Percentiles rank a stretch among this genome's conserved stretches.
Conservation (phyloP, 768 basidiomycete species). For the Nevesoporus exiguus region DNA sequence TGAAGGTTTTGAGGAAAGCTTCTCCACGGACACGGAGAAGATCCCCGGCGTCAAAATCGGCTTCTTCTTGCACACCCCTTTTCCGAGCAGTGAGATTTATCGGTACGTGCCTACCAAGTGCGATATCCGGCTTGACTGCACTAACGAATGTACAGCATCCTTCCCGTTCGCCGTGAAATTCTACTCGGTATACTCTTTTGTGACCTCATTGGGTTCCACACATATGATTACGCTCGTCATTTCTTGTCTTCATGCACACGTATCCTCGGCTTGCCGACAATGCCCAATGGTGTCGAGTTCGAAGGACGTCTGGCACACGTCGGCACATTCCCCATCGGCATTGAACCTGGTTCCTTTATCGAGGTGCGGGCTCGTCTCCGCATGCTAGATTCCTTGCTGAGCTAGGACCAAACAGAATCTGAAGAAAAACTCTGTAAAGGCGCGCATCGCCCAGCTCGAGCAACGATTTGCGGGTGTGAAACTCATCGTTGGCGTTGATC, state of each 20-base stretch:
- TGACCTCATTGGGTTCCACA: slow-evolving; percentile 98
- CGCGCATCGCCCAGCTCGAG: slow-evolving; percentile 77
- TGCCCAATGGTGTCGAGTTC: slow-evolving; percentile 98
- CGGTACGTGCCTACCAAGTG: slow-evolving; percentile 56
- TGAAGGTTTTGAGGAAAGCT: slow-evolving; percentile 60
- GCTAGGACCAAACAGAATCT: slow-evolving; percentile 52
- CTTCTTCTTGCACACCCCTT: slow-evolving; percentile 98
- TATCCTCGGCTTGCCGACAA: slow-evolving; percentile 89
- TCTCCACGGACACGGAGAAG: slow-evolving; percentile 35
- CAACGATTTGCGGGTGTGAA: slow-evolving; percentile 92
- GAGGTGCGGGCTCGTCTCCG: slow-evolving; percentile 44
- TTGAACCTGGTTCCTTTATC: slow-evolving; percentile 90
- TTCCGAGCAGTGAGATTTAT: slow-evolving; percentile 97
- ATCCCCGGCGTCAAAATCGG: slow-evolving; percentile 86
- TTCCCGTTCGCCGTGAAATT: slow-evolving; percentile 96
- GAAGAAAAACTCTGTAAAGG: slow-evolving; percentile 72
- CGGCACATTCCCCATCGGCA: slow-evolving; percentile 98
- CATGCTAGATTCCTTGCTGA: slow-evolving; percentile 1
- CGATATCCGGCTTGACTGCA: slow-evolving; percentile 12
- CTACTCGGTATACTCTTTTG: slow-evolving; percentile 94
- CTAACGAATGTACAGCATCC: slow-evolving; percentile 55
- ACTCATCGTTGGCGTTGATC: slow-evolving; percentile 97
- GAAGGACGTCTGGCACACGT: slow-evolving; percentile 94
- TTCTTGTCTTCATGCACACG: slow-evolving; percentile 98
- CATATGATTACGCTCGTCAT: slow-evolving; percentile 98